Base-by-base conservation (phyloP, 2,329 filamentous ascomycete species). In the Hyphodiscus sp. region DNA sequence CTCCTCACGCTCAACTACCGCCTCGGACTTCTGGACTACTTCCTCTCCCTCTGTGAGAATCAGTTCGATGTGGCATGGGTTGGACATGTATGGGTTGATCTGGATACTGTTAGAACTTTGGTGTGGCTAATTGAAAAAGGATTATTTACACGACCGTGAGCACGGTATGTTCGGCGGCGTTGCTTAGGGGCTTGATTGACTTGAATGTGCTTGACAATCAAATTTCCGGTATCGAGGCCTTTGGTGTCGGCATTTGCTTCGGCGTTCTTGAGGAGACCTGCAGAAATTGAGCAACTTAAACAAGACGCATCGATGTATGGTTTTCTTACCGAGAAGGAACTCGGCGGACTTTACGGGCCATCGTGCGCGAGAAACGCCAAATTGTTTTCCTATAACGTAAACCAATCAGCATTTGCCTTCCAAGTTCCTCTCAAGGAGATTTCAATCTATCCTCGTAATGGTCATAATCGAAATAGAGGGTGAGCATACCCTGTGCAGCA, bases 41-140 rank as follows among this genome's bases (percentile, higher is more conserved):
- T 99, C 95, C 73, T 95, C 88, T 70, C 82, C 91, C 85, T 99
- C 95, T 73, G 92, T 96, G 69, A 99, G 85, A 85, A 99, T 99
- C 71, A 99, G 82, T 83, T 99, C 95, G 77, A 99, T 96, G 87
- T 99, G 94, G 89, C 92, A 99, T 68, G 94, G 94, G 86, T 95
- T 95, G 68, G 91, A 96, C 95, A 99, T 97, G 86, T 97, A 99
- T 63, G 94, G 94, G 87, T 99, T 99, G 82, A 99, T 99, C 91
- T 96, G 59, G 51, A 43, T 26, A 13, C 51, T 23, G 38, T 63
- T 48, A 64, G 57, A 26, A 15, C 45, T 16, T 23, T 47, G 45
- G 2, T 50, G 15, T 29, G 9, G 48, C 11, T 26, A 42, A 58
- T 73, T 65, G 73, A 66, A 49, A 51, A 50, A 41, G 33, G 47